Evolutionary conservation across 1,284 basidiomycete genomes (phyloP).

Genomic region (Boletus sp.): DNA sequence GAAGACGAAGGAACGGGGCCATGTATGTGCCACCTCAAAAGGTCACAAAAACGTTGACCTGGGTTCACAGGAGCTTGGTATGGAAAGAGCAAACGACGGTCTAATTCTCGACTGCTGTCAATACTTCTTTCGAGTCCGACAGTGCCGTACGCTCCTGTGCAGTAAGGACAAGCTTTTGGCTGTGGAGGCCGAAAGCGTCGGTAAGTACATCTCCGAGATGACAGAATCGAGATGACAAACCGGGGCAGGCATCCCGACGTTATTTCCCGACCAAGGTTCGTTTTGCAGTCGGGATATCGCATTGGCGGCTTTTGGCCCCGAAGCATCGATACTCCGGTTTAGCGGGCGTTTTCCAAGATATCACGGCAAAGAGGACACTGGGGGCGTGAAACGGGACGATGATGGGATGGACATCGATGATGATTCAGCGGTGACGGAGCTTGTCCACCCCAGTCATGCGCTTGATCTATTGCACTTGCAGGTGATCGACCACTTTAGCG

Average conservation of each 20-base stretch:
- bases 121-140: conserved; percentile 49
- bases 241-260: conserved; percentile 34
- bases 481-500: conserved; percentile 68
- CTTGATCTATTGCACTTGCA: conserved; percentile 69
- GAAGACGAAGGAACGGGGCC: conserved; percentile 51
- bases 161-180: conserved; percentile 70
- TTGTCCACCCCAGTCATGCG: conserved; percentile 52
- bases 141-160: conserved; percentile 52
- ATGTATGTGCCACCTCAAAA: conserved; percentile 40
- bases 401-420: conserved; percentile 68
- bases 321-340: conserved; percentile 41
- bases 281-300: conserved; percentile 50
- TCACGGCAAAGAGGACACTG: conserved; percentile 24
- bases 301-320: conserved; percentile 43
- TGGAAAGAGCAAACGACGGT: conserved; percentile 59
- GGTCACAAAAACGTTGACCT: conserved; percentile 9
- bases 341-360: conserved; percentile 43
- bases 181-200: conserved; percentile 54
- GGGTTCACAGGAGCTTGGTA: conserved; percentile 22
- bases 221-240: conserved; percentile 23
- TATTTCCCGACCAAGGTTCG: conserved; percentile 28
- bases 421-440: conserved; percentile 38
- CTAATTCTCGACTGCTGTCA: conserved; percentile 73
- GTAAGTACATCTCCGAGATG: conserved; percentile 35
- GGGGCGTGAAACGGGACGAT: conserved; percentile 41